A percentile compares a stretch with the other conserved stretches of the same genome.
Evolutionary conservation across 139 green algal genomes (phyloP).

Genomic region (Coccomyxa sp.): DNA sequence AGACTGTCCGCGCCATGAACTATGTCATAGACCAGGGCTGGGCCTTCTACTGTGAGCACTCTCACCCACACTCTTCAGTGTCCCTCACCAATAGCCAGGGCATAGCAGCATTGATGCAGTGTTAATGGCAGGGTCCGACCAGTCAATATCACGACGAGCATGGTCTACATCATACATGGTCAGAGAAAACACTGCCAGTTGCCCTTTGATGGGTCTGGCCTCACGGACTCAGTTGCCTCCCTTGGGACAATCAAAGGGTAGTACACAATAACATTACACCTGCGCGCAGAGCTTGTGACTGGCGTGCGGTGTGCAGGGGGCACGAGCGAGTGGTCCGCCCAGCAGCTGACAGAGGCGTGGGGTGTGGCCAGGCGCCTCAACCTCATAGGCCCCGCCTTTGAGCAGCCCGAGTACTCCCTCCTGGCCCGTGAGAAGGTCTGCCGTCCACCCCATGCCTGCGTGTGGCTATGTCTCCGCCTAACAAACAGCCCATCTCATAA

Average conservation of each 20-base stretch:
- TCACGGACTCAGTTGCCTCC: neutral
- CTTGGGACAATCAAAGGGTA: no score
- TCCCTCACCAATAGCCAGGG: neutral
- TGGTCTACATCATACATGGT: no score
- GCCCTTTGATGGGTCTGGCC: neutral
- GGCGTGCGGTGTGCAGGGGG: slow-evolving; percentile 32
- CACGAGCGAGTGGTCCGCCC: slow-evolving; percentile 73
- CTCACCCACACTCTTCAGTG: neutral
- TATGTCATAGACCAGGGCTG: slow-evolving; percentile 42
- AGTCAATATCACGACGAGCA: no score
- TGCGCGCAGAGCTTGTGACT: no score
- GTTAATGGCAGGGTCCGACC: no score
- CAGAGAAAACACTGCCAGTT: no score
- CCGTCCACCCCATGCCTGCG: neutral
- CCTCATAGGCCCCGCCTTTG: slow-evolving; percentile 59
- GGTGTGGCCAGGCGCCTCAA: slow-evolving; percentile 57
- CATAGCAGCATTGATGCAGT: no score
- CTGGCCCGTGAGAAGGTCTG: slow-evolving; percentile 62
- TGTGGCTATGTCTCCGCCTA: neutral
- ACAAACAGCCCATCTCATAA: neutral
- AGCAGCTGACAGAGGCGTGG: slow-evolving; percentile 70
- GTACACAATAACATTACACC: no score
- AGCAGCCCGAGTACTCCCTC: slow-evolving; percentile 90
- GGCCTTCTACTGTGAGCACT: slow-evolving; percentile 32
- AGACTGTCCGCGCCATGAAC: slow-evolving; percentile 87